Evolutionary conservation across 108 stramenopile genomes (phyloP).

Genomic region (Thalassiosira profunda): DNA sequence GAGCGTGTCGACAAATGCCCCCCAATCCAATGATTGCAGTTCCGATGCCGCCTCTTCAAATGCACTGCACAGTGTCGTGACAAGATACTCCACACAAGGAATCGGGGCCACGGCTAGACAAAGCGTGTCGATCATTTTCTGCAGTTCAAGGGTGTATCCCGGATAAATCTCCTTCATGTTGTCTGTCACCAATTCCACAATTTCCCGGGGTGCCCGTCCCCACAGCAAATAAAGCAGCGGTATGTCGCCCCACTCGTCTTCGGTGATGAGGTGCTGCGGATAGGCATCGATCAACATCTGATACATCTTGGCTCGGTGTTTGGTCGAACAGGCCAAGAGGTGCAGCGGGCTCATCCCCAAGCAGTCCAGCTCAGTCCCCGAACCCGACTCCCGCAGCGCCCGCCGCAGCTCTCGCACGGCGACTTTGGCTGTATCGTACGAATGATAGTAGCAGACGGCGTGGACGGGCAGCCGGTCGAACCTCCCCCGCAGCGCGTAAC

Average conservation of each 20-base stretch:
- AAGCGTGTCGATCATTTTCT: slow-evolving; percentile 8
- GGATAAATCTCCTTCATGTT: slow-evolving; percentile 6
- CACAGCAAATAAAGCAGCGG: slow-evolving; percentile 18
- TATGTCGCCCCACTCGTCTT: slow-evolving; percentile 23
- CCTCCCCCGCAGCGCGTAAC: slow-evolving; percentile 6
- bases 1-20: slow-evolving; percentile 2
- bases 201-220: slow-evolving; percentile 16
- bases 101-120: slow-evolving; percentile 6
- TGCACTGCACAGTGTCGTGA: slow-evolving; percentile 5
- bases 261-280: slow-evolving; percentile 5
- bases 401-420: not conserved
- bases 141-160: not conserved
- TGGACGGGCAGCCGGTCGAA: slow-evolving; percentile 22
- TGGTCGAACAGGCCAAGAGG: slow-evolving; percentile 19
- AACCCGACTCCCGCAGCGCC: too few species aligned
- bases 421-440: not conserved
- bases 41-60: not conserved
- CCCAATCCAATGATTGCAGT: slow-evolving; percentile 2
- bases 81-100: slow-evolving; percentile 6
- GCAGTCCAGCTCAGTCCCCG: slow-evolving; percentile 17
- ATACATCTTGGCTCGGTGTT: slow-evolving; percentile 13
- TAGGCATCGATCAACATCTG: slow-evolving; percentile 8
- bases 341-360: slow-evolving; percentile 17
- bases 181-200: not conserved
- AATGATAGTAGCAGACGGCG: slow-evolving; percentile 17